These are phyloP conservation scores for Solanum pinnatisectum DNA, from an alignment of 257 asterid species.

Conservation along the genomic window DNA sequence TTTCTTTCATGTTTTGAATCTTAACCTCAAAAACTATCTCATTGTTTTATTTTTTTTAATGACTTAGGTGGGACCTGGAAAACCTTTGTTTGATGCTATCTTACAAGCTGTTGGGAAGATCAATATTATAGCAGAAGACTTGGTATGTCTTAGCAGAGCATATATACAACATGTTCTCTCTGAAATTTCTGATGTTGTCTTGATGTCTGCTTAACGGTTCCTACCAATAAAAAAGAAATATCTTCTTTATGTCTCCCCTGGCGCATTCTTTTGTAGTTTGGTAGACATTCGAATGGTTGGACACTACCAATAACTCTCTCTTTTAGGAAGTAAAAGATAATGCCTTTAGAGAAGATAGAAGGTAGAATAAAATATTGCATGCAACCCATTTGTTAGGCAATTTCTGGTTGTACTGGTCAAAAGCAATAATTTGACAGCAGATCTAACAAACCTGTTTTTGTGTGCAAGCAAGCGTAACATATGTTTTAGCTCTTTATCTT, in stretches of 20 bases:
- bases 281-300: neutral
- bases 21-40: slow-evolving; percentile 9
- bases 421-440: neutral
- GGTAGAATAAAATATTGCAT: neutral
- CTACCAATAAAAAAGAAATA: neutral
- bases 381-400: neutral
- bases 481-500: neutral
- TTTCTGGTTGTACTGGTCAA: neutral
- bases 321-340: neutral
- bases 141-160: slow-evolving; percentile 45
- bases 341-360: neutral
- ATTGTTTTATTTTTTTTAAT: slow-evolving; percentile 20
- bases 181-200: neutral
- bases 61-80: slow-evolving; percentile 93
- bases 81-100: slow-evolving; percentile 73
- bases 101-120: slow-evolving; percentile 68
- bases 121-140: slow-evolving; percentile 89
- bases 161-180: neutral
- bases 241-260: neutral
- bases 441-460: neutral
- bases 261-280: neutral
- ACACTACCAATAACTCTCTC: neutral
- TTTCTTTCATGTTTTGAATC: slow-evolving; percentile 4
- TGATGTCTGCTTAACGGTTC: neutral
- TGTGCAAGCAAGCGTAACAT: neutral